A percentile compares a stretch with the other conserved stretches of the same genome.
These are phyloP conservation scores for Cubamyces sp. DNA, from an alignment of 768 basidiomycete genomes.

Conservation along the genomic window DNA sequence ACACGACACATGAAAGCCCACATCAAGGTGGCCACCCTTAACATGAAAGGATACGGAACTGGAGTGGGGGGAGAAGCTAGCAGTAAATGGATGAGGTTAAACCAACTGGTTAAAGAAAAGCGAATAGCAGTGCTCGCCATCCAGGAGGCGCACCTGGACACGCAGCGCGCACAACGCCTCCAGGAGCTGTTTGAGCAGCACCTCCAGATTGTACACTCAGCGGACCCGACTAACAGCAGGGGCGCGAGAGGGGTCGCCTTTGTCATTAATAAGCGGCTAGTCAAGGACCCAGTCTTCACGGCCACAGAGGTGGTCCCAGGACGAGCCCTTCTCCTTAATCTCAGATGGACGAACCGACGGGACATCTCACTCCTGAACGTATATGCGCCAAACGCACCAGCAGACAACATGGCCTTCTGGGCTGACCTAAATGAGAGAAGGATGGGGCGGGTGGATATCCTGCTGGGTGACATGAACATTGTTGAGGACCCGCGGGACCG, in stretches of 20 bases:
- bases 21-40: no score
- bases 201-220: neutral
- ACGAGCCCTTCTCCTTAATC: neutral
- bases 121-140: neutral
- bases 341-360: neutral
- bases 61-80: no score
- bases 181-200: neutral
- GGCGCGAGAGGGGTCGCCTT: neutral
- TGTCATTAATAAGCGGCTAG: neutral
- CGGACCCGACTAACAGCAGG: neutral
- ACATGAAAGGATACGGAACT: no score
- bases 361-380: neutral
- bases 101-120: neutral
- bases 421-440: no score
- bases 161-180: neutral
- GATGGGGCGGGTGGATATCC: neutral
- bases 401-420: neutral
- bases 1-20: no score
- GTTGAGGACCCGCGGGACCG: conserved; percentile 30
- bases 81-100: neutral
- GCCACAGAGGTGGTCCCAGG: neutral
- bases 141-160: neutral
- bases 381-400: neutral
- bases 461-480: conserved; percentile 42
- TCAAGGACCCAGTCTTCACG: neutral